Evolutionary conservation across 2,329 filamentous ascomycete genomes (phyloP).

Genomic region (Pyrenochaeta sp.): DNA sequence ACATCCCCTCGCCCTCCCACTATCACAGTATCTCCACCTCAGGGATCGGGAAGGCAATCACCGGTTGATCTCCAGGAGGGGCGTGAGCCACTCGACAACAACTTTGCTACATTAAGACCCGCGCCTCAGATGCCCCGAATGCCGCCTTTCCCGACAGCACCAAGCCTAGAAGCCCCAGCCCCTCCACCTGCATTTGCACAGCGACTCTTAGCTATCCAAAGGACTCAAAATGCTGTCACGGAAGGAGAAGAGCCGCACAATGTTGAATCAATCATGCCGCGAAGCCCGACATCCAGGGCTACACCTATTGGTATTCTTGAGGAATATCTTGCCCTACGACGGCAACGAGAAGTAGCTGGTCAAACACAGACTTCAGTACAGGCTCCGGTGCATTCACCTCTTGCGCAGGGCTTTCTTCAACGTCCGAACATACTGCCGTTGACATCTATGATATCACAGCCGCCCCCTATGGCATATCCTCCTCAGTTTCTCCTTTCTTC

Average conservation of each 20-base stretch:
- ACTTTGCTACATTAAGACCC: not conserved
- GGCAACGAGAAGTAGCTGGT: too few species aligned
- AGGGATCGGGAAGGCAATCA: not conserved
- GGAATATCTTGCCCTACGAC: too few species aligned
- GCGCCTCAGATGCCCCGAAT: not conserved
- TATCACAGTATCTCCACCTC: constrained; percentile 1
- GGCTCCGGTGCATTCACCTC: too few species aligned
- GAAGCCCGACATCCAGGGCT: not conserved
- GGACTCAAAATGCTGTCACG: not conserved
- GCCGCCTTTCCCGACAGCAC: not conserved
- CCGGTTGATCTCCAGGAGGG: not conserved
- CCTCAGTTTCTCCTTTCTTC: not conserved
- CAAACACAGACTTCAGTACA: too few species aligned
- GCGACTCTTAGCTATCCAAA: constrained; percentile 2
- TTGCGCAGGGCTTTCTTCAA: too few species aligned
- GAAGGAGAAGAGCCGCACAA: not conserved
- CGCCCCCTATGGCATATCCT: not conserved
- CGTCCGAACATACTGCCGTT: not conserved
- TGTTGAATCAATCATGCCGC: not conserved
- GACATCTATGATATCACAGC: not conserved
- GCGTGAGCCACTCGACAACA: not conserved
- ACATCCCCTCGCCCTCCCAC: not conserved
- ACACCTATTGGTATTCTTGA: too few species aligned
- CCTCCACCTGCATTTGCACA: constrained; percentile 6
- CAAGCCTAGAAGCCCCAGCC: not conserved